Evolutionary conservation across 495 filamentous ascomycete species (phyloP).

Genomic region (Penicillium crystallinum): DNA sequence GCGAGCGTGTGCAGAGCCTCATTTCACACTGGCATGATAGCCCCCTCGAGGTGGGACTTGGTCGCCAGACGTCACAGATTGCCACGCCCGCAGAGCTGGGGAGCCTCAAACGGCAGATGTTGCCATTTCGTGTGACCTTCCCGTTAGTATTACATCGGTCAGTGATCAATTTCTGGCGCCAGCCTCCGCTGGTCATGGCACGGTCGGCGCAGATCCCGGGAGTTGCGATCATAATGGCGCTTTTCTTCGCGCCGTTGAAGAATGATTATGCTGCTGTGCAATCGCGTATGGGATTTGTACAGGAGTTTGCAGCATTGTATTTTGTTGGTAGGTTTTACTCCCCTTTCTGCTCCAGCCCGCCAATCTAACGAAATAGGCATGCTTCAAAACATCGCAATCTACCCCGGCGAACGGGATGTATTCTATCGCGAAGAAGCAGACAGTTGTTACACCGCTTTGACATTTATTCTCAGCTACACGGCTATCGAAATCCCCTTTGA

Average conservation of each 20-base stretch:
- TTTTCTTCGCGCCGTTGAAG: constrained; percentile 69
- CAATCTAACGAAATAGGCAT: constrained; percentile 50
- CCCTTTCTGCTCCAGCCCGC: background rate
- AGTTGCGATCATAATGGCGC: constrained; percentile 56
- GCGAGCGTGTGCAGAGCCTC: constrained; percentile 53
- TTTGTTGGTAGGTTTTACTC: constrained; percentile 60
- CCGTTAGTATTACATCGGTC: constrained; percentile 59
- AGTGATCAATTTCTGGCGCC: constrained; percentile 60
- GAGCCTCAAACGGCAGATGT: constrained; percentile 53
- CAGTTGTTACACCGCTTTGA: constrained; percentile 58
- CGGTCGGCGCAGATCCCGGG: constrained; percentile 64
- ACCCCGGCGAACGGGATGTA: constrained; percentile 61
- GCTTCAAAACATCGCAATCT: constrained; percentile 71
- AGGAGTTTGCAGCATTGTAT: constrained; percentile 65
- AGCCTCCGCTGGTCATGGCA: constrained; percentile 57
- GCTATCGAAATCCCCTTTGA: constrained; percentile 65
- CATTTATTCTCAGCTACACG: constrained; percentile 65
- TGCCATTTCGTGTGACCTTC: constrained; percentile 56
- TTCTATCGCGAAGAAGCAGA: constrained; percentile 70
- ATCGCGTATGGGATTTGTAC: constrained; percentile 64
- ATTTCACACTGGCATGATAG: constrained; percentile 39
- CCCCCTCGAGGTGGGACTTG: constrained; percentile 19
- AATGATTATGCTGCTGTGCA: constrained; percentile 63
- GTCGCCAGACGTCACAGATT: constrained; percentile 34
- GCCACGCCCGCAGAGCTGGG: constrained; percentile 67